A percentile compares a stretch with the other conserved stretches of the same genome.
Conservation (phyloP, 768 basidiomycete genomes). For the Paxillus ammoniavirescens region DNA sequence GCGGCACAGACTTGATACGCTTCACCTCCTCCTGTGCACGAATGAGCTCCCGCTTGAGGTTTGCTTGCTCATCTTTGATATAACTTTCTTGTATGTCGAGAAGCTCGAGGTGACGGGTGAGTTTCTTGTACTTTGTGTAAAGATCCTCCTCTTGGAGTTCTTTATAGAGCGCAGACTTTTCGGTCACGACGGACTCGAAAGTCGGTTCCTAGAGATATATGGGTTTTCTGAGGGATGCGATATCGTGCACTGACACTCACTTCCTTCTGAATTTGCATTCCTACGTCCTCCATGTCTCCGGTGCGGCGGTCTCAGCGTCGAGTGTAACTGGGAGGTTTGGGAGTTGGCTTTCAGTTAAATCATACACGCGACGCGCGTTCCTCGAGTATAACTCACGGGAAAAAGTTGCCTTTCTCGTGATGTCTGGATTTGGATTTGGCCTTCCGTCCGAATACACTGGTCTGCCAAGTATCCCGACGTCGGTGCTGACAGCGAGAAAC, state of each 20-base stretch:
- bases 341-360: slow-evolving; percentile 1
- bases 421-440: background rate
- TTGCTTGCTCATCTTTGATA: slow-evolving; percentile 98
- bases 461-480: background rate
- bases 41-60: slow-evolving; percentile 95
- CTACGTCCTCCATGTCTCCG: slow-evolving; percentile 80
- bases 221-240: slow-evolving; percentile 3
- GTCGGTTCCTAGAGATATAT: slow-evolving; percentile 69
- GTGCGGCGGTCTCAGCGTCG: slow-evolving; percentile 12
- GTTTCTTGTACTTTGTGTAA: slow-evolving; percentile 97
- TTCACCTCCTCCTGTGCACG: slow-evolving; percentile 99
- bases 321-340: background rate
- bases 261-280: slow-evolving; percentile 80
- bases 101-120: slow-evolving; percentile 92
- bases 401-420: slow-evolving; percentile 25
- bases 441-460: background rate
- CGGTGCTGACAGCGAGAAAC: slow-evolving; percentile 7
- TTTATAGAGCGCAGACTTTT: slow-evolving; percentile 84
- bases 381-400: slow-evolving; percentile 20
- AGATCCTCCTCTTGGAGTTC: slow-evolving; percentile 90
- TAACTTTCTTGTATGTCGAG: slow-evolving; percentile 94
- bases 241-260: slow-evolving; percentile 40
- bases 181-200: slow-evolving; percentile 82
- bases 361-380: slow-evolving; percentile 31
- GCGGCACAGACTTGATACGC: slow-evolving; percentile 96